phyloP scores from a whole-genome alignment of 139 green algal genomes.

The Chlamydomonas sp. region DNA sequence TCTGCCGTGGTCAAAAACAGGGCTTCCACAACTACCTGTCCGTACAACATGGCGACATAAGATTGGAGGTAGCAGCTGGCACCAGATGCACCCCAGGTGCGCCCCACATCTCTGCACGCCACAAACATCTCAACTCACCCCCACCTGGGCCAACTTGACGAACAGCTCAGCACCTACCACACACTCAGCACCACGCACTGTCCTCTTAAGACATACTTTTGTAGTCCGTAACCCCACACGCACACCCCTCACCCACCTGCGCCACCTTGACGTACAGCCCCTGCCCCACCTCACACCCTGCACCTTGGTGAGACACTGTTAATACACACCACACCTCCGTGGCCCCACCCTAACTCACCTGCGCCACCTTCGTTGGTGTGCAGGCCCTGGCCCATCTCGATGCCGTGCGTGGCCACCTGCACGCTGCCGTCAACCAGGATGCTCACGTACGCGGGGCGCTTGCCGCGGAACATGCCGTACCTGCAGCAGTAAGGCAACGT shows the following conservation, averaged over 20 bases:
- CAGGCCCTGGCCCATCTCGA: conserved; percentile 27
- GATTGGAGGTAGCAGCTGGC: no score
- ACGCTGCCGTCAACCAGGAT: conserved; percentile 6
- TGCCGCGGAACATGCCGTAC: conserved; percentile 5
- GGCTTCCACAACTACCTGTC: background rate
- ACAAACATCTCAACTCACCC: no score
- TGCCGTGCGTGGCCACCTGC: conserved; percentile 5
- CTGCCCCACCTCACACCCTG: background rate
- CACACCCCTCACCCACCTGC: conserved; percentile 43
- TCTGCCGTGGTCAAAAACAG: background rate
- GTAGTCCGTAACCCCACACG: no score
- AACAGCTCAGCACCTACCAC: no score
- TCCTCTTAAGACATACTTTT: no score
- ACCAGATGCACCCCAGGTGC: no score
- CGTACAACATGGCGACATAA: background rate
- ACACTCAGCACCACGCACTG: no score
- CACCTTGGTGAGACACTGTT: background rate
- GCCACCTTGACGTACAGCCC: conserved; percentile 69
- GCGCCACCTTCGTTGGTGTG: conserved; percentile 2
- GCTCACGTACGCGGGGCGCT: conserved; percentile 17
- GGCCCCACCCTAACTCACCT: background rate
- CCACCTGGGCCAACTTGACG: no score
- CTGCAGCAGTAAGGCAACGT: background rate
- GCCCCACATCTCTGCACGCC: no score
- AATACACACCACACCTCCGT: background rate